A percentile compares a stretch with the other conserved stretches of the same genome.
Conservation (phyloP, 768 basidiomycete species). For the Amanita pallidorosea region DNA sequence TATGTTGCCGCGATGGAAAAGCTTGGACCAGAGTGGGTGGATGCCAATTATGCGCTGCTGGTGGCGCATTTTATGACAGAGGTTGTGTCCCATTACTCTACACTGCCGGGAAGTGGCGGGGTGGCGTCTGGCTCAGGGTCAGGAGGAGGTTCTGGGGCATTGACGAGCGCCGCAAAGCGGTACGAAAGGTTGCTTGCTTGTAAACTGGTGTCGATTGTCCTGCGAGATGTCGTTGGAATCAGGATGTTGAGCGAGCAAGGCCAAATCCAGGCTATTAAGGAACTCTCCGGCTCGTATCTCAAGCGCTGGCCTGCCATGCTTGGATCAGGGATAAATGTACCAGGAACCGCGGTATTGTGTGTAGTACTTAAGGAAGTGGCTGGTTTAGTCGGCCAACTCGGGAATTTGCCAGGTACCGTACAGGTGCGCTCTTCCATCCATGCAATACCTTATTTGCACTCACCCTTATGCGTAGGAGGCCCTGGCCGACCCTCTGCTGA, state of each 20-base stretch:
- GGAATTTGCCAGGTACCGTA: constrained; percentile 84
- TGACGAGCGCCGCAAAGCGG: constrained; percentile 41
- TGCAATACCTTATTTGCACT: neutral
- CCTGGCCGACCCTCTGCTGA: constrained; percentile 73
- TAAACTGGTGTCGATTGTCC: constrained; percentile 61
- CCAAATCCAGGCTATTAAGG: constrained; percentile 85
- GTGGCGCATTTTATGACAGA: constrained; percentile 72
- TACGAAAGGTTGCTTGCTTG: constrained; percentile 70
- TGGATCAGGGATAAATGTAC: constrained; percentile 53
- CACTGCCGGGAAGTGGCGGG: neutral
- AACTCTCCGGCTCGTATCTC: constrained; percentile 70
- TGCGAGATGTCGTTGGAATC: constrained; percentile 81
- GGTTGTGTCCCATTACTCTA: constrained; percentile 42
- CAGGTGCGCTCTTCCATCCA: constrained; percentile 35
- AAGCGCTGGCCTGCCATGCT: constrained; percentile 92
- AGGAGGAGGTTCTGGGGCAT: neutral
- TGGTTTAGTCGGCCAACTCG: constrained; percentile 77
- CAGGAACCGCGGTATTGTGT: constrained; percentile 54
- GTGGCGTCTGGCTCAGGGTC: neutral
- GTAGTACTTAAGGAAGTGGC: constrained; percentile 78
- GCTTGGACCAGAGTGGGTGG: constrained; percentile 71
- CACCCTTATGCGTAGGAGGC: constrained; percentile 46
- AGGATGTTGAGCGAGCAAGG: constrained; percentile 89
- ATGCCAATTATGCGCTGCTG: constrained; percentile 73
- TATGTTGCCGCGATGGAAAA: constrained; percentile 69